Percentiles rank a stretch among this genome's conserved stretches.
These are phyloP conservation scores for Malania oleifera DNA, from an alignment of 164 flowering plant species.

Conservation along the genomic window DNA sequence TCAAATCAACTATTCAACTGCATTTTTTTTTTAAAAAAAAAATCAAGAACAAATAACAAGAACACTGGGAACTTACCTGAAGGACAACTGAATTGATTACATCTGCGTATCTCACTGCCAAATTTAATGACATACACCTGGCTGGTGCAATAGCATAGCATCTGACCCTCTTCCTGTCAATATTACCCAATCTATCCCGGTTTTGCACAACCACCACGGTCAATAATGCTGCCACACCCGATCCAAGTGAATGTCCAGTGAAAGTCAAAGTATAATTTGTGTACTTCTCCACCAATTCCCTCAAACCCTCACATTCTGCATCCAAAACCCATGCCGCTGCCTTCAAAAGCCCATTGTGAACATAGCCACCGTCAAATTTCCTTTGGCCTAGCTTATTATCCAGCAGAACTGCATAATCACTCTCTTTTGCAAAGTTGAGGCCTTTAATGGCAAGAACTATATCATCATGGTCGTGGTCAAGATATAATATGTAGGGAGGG, in stretches of 20 bases:
- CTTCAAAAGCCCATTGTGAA: constrained; percentile 7
- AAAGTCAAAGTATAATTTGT: constrained; percentile 1
- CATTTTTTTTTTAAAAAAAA: not conserved
- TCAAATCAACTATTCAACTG: not conserved
- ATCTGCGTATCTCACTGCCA: constrained; percentile 78
- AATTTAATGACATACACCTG: constrained; percentile 67
- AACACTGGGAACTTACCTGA: constrained; percentile 40
- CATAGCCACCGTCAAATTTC: constrained; percentile 7
- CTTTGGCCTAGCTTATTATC: constrained; percentile 3
- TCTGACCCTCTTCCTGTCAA: constrained; percentile 49
- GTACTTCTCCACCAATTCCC: constrained; percentile 5
- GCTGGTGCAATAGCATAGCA: constrained; percentile 76
- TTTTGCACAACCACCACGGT: constrained; percentile 50
- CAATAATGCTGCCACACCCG: constrained; percentile 70
- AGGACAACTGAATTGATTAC: constrained; percentile 69
- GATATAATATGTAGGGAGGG: constrained; percentile 3
- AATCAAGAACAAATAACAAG: not conserved
- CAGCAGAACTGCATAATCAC: constrained; percentile 6
- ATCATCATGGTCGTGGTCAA: constrained; percentile 1
- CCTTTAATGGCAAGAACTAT: constrained; percentile 9
- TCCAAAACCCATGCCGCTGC: constrained; percentile 4
- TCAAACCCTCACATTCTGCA: constrained; percentile 6
- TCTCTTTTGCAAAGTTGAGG: constrained; percentile 5
- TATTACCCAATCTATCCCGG: constrained; percentile 39
- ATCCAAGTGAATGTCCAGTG: constrained; percentile 4